A percentile compares a stretch with the other conserved stretches of the same genome.
phyloP scores from a whole-genome alignment of 768 basidiomycete genomes.

The Pleurotus giganteus region DNA sequence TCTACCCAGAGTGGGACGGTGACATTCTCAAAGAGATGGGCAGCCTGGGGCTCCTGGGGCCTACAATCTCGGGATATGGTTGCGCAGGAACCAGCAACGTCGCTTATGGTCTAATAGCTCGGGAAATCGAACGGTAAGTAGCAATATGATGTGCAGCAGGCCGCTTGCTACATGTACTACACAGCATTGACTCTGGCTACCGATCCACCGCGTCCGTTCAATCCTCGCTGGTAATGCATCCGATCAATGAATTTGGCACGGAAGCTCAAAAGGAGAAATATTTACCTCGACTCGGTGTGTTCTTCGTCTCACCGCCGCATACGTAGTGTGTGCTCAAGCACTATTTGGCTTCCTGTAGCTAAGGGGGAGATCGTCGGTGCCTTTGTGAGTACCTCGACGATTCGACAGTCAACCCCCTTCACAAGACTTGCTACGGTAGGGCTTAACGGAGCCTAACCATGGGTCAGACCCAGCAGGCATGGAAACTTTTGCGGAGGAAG shows the following conservation, averaged over 20 bases:
- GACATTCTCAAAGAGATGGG: conserved; percentile 89
- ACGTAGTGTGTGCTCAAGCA: background rate
- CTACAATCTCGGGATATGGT: conserved; percentile 91
- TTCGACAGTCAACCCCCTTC: conserved; percentile 3
- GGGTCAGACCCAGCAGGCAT: conserved; percentile 98
- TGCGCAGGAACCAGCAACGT: conserved; percentile 92
- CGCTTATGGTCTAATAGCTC: conserved; percentile 90
- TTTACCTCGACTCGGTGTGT: conserved; percentile 75
- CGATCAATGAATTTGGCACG: conserved; percentile 84
- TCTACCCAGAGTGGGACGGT: conserved; percentile 65
- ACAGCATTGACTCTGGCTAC: conserved; percentile 93
- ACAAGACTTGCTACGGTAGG: conserved; percentile 41
- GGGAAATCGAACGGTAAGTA: conserved; percentile 85
- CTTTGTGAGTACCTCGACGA: conserved; percentile 61
- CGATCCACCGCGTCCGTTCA: conserved; percentile 95
- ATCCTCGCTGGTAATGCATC: conserved; percentile 96
- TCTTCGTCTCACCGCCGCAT: background rate
- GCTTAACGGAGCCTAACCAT: conserved; percentile 94
- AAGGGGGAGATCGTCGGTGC: conserved; percentile 87
- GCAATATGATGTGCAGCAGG: background rate
- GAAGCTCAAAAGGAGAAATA: conserved; percentile 90
- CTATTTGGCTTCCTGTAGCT: conserved; percentile 50
- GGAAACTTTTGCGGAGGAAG: conserved; percentile 89
- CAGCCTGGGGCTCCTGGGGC: conserved; percentile 82
- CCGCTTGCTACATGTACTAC: background rate